phyloP scores from a whole-genome alignment of 805 yeast genomes.

The Lipomyces kockii region DNA sequence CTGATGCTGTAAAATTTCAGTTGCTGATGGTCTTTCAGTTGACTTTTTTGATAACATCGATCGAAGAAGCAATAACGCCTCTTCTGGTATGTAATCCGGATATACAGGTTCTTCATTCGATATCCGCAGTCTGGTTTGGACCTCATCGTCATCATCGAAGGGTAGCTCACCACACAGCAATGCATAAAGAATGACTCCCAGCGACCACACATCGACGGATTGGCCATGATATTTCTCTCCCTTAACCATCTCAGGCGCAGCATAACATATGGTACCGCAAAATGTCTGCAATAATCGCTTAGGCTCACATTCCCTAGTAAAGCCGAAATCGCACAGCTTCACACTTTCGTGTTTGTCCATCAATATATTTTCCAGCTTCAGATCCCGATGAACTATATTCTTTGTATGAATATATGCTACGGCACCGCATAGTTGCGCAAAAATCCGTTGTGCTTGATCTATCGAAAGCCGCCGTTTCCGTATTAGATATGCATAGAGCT shows the following conservation, averaged over 20 bases:
- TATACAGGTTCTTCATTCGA: constrained; percentile 68
- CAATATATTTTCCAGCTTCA: constrained; percentile 69
- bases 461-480: constrained; percentile 41
- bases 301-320: constrained; percentile 74
- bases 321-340: constrained; percentile 91
- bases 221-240: constrained; percentile 78
- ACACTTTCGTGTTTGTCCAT: constrained; percentile 63
- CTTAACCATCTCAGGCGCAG: constrained; percentile 90
- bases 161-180: constrained; percentile 88
- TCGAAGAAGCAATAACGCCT: constrained; percentile 57
- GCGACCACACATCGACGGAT: constrained; percentile 80
- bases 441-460: constrained; percentile 53
- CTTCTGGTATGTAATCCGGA: constrained; percentile 53
- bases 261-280: constrained; percentile 93
- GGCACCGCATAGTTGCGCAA: constrained; percentile 61
- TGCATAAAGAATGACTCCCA: constrained; percentile 87
- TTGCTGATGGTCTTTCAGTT: constrained; percentile 59
- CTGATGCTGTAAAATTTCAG: constrained; percentile 57
- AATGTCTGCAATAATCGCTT: constrained; percentile 71
- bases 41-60: constrained; percentile 71
- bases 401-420: constrained; percentile 75
- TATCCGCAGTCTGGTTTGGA: constrained; percentile 62
- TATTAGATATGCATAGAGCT: constrained; percentile 45
- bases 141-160: constrained; percentile 79
- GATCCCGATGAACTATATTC: constrained; percentile 82